phyloP scores from a whole-genome alignment of 1,284 basidiomycete genomes.

The Athelia psychrophila region DNA sequence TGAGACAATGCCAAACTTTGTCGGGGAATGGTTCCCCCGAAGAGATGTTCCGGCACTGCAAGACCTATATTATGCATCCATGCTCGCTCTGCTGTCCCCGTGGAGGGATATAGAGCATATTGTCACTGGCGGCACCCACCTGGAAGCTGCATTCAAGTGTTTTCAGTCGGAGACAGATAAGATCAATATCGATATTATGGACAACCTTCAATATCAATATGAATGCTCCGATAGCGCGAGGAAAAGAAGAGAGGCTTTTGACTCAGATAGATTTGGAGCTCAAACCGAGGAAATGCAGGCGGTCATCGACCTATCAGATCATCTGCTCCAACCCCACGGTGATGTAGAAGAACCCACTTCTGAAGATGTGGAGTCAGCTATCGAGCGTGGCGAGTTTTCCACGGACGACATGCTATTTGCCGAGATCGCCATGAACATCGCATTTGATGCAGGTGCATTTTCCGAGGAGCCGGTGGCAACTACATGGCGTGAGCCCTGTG shows the following conservation, averaged over 20 bases:
- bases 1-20: slow-evolving; percentile 29
- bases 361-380: background rate
- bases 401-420: background rate
- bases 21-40: slow-evolving; percentile 30
- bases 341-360: background rate
- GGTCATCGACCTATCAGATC: no score
- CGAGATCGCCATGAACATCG: background rate
- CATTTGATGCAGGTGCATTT: background rate
- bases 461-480: background rate
- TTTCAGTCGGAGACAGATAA: no score
- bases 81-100: slow-evolving; percentile 36
- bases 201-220: slow-evolving; percentile 8
- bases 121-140: no score
- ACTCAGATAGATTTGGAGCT: no score
- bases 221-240: slow-evolving; percentile 3
- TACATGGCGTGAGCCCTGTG: no score
- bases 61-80: slow-evolving; percentile 31
- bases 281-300: no score
- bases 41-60: slow-evolving; percentile 18
- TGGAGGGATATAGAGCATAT: slow-evolving; percentile 32
- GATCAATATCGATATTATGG: background rate
- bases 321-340: no score
- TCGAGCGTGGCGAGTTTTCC: background rate
- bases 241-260: background rate
- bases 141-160: no score